These are phyloP conservation scores for Peronosclerospora sorghi DNA, from an alignment of 352 stramenopile genomes.

Conservation along the genomic window DNA sequence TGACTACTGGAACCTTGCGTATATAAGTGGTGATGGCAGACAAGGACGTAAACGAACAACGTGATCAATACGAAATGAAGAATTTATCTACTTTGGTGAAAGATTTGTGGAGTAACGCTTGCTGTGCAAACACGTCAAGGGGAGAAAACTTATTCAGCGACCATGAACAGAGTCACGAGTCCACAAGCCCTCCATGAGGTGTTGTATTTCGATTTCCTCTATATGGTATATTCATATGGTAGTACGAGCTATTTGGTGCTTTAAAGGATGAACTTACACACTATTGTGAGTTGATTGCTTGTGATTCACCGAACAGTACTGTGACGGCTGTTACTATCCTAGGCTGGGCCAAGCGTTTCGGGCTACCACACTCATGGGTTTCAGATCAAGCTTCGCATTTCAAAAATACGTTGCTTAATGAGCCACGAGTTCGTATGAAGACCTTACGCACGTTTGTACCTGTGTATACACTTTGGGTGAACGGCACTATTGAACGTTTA, in stretches of 20 bases:
- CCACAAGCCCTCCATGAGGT: background rate
- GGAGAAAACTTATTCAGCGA: conserved; percentile 7
- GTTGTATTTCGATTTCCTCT: conserved; percentile 1
- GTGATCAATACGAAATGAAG: background rate
- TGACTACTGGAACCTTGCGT: too few relatives aligned
- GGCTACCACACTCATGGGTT: background rate
- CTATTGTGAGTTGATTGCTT: background rate
- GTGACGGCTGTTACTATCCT: background rate
- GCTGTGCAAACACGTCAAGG: conserved; percentile 11
- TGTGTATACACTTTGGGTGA: conserved; percentile 1
- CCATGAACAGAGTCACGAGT: conserved; percentile 1
- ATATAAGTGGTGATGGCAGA: too few relatives aligned
- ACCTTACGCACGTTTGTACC: background rate
- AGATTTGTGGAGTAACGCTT: conserved; percentile 3
- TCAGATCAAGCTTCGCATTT: background rate
- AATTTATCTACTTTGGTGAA: background rate
- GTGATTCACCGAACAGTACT: background rate
- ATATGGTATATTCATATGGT: background rate
- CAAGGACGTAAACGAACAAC: too few relatives aligned
- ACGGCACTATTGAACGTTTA: background rate
- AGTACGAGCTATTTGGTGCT: background rate
- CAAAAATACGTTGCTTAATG: background rate
- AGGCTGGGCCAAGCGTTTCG: conserved; percentile 2
- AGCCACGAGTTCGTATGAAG: background rate
- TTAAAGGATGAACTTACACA: conserved; percentile 1